phyloP scores from a whole-genome alignment of 108 stramenopile species.

The Skeletonema menzelii region DNA sequence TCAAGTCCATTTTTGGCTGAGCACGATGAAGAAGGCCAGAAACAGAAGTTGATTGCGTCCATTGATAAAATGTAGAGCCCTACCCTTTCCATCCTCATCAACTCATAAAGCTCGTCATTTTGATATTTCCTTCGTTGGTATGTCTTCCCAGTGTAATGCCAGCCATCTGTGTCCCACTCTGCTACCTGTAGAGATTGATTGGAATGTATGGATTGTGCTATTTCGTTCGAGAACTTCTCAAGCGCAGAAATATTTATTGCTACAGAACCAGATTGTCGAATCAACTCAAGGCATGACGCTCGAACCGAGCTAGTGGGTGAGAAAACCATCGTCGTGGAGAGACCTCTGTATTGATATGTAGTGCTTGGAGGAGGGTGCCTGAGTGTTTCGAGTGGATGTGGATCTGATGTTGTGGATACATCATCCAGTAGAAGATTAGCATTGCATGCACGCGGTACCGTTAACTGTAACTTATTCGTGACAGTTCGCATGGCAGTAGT shows the following conservation, averaged over 20 bases:
- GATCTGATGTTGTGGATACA: too few relatives aligned
- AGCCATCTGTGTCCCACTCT: slow-evolving; percentile 87
- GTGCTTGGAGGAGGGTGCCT: too few relatives aligned
- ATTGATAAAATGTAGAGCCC: slow-evolving; percentile 84
- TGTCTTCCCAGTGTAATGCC: slow-evolving; percentile 74
- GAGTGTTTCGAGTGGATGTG: too few relatives aligned
- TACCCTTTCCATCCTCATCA: slow-evolving; percentile 66
- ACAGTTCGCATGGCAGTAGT: too few relatives aligned
- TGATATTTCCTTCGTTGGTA: slow-evolving; percentile 28
- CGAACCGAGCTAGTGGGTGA: slow-evolving; percentile 43
- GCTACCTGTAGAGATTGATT: slow-evolving; percentile 33
- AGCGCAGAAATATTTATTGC: slow-evolving; percentile 34
- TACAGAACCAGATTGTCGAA: slow-evolving; percentile 19
- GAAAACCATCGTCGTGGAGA: not conserved
- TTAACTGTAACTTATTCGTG: too few relatives aligned
- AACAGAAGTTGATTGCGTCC: slow-evolving; percentile 96
- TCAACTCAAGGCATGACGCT: slow-evolving; percentile 32
- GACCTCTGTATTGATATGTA: too few relatives aligned
- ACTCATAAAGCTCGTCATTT: slow-evolving; percentile 5
- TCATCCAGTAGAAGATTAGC: too few relatives aligned
- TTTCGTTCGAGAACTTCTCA: slow-evolving; percentile 28
- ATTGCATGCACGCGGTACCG: too few relatives aligned
- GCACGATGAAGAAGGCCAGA: slow-evolving; percentile 71
- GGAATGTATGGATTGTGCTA: slow-evolving; percentile 17
- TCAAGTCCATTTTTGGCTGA: slow-evolving; percentile 60